Base-by-base conservation (phyloP, 192 early-diverging fungal genomes). In the Coemansia sp. region DNA sequence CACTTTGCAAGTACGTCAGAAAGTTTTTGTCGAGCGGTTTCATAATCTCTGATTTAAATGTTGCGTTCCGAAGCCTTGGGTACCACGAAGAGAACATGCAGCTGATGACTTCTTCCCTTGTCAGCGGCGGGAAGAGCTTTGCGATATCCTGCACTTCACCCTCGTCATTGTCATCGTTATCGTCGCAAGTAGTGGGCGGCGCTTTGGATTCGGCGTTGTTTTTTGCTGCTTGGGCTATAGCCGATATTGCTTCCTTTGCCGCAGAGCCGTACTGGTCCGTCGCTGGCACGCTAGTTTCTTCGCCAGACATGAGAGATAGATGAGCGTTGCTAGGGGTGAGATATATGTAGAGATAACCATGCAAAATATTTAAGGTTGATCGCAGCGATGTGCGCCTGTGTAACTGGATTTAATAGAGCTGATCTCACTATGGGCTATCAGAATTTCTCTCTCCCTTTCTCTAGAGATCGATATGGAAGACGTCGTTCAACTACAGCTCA, bases 11-110 rank as follows among this genome's bases (percentile, higher is more conserved):
- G 55, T 97, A 99, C 10, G 87, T 81, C 23, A 98, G 58, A 81
- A 99, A 96, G 28, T 86, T 86, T 14, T 73, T 67, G 0, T 91
- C 80, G 19, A 98, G 81, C 6, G 87, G 88, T 30, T 70, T 64
- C 45, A 96, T 84, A 29, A 95, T 70, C 40, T 77, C 75, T 4
- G 88, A 89, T 55, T 89, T 88, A 61, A 98, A 85, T 2, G 94
- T 87, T 17, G 81, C 66, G 6, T 63, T 31, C 6, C 72, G 61
- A 61, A 96, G 92, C 22, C 31, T 60, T 10, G 84, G 82, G 65
- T 92, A 93, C 96, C 96, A 98, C 11, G 83, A 57, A 2, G 86
- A 81, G 64, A 94, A 91, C 7, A 85, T 55, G 67, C 94, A 96
- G 60, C 86, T 85, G 38, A 75, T 25, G 6, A 94, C 83, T 19